phyloP scores from a whole-genome alignment of 2,329 filamentous ascomycete species.

The Penicillium polonicum region DNA sequence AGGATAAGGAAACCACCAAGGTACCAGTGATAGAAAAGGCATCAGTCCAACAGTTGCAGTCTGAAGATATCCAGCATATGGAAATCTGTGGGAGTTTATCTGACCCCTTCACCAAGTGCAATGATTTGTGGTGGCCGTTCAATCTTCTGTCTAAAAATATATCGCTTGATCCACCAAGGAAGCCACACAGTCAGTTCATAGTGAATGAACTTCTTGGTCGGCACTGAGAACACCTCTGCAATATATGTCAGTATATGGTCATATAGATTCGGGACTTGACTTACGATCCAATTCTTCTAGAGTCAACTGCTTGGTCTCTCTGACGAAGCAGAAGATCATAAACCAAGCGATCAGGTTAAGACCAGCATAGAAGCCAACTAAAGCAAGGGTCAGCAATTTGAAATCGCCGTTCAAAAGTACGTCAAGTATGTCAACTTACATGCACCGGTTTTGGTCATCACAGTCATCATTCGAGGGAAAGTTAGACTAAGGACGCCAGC shows the following conservation, averaged over 20 bases:
- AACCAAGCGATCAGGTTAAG: constrained; percentile 60
- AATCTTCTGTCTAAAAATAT: constrained; percentile 51
- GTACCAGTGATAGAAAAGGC: not conserved
- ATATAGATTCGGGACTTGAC: not conserved
- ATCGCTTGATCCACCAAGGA: constrained; percentile 61
- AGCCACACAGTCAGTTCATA: constrained; percentile 57
- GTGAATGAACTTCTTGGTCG: constrained; percentile 53
- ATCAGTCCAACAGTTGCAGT: not conserved
- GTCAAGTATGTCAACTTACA: constrained; percentile 45
- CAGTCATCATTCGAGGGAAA: constrained; percentile 46
- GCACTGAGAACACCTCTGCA: constrained; percentile 57
- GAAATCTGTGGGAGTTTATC: not conserved
- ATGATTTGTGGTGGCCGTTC: constrained; percentile 26
- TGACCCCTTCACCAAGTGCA: constrained; percentile 16
- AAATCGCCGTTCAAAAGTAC: accelerated
- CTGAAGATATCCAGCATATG: not conserved
- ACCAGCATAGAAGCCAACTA: constrained; percentile 40
- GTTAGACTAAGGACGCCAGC: constrained; percentile 48
- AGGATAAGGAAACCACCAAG: not conserved
- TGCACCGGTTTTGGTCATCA: constrained; percentile 51
- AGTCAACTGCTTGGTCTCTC: constrained; percentile 55
- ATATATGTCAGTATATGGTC: constrained; percentile 45
- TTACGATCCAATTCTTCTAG: constrained; percentile 32
- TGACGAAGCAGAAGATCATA: constrained; percentile 63
- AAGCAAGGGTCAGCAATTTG: constrained; percentile 40